Evolutionary conservation across 2,329 filamentous ascomycete species (phyloP), one percentile per base, ranked within the genome.

Genomic region (Talaromyces sp.): DNA sequence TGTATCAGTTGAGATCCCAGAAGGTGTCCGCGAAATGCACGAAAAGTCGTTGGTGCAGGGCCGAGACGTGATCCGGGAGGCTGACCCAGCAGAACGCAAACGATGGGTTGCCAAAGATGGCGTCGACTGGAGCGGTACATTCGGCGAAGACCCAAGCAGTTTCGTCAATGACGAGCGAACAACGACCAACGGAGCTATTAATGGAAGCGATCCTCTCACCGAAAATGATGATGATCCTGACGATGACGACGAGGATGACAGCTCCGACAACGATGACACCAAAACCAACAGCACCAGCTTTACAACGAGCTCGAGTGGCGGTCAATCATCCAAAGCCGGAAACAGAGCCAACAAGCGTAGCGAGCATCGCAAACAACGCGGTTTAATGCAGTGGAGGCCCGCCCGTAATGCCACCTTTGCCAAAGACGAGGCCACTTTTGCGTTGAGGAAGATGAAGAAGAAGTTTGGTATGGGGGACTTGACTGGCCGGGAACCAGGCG

Each of bases 341-440:
- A 72, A 76, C 35, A 73, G 69, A 62, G 72, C 72, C 11, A 76
- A 75, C 56, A 74, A 72, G 62, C 74, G 76, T 53, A 77, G 72
- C 35, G 81, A 97, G 71, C 88, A 92, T 72, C 85, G 92, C 0
- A 91, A 92, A 76, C 92, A 97, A 67, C 83, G 92, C 11, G 93
- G 93, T 0, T 69, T 96, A 70, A 96, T 97, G 91, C 93, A 97
- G 74, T 97, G 92, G 92, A 90, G 87, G 69, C 92, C 93, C 0
- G 89, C 92, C 72, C 83, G 93, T 46, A 96, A 96, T 71, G 80
- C 86, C 24, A 86, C 87, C 65, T 97, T 97, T 73, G 92, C 88
- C 50, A 96, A 94, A 76, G 83, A 97, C 68, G 90, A 97, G 79
- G 86, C 89, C 0, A 88, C 89, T 68, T 92, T 88, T 76, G 91